These are phyloP conservation scores for Spergularia marina DNA, from an alignment of 148 eudicot genomes.

Conservation along the genomic window DNA sequence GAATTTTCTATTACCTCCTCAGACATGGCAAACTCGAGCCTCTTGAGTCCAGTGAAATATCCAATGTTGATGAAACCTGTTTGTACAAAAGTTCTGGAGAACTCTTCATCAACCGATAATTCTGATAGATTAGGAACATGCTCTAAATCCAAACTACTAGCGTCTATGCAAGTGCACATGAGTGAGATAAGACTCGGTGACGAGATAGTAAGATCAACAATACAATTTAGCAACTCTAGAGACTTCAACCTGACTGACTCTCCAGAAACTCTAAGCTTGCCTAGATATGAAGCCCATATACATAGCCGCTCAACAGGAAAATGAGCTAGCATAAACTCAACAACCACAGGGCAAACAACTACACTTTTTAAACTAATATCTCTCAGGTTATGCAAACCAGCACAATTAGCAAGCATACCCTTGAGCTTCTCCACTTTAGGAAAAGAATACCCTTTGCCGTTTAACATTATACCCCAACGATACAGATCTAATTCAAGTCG, in stretches of 20 bases:
- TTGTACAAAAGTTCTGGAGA: background rate
- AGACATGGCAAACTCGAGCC: constrained; percentile 6
- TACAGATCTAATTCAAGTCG: constrained; percentile 10
- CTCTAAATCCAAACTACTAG: background rate
- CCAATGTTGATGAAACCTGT: background rate
- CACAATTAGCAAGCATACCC: constrained; percentile 1
- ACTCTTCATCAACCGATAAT: constrained; percentile 5
- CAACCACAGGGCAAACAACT: background rate
- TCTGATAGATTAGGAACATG: constrained; percentile 7
- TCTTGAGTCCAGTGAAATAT: background rate
- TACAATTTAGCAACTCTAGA: background rate
- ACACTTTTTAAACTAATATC: background rate
- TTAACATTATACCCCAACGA: background rate
- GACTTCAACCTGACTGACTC: background rate
- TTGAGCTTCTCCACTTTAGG: constrained; percentile 5
- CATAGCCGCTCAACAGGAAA: constrained; percentile 12
- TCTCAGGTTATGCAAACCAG: background rate
- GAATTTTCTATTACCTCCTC: background rate
- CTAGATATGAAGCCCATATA: background rate
- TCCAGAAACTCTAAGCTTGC: background rate
- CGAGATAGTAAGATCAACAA: background rate
- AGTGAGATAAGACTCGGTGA: constrained; percentile 2
- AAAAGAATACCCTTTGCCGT: background rate
- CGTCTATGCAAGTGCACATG: background rate
- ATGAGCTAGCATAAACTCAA: constrained; percentile 10